A percentile compares a stretch with the other conserved stretches of the same genome.
These are phyloP conservation scores for Haplographium delicatum DNA, from an alignment of 495 filamentous ascomycete genomes.

Conservation along the genomic window DNA sequence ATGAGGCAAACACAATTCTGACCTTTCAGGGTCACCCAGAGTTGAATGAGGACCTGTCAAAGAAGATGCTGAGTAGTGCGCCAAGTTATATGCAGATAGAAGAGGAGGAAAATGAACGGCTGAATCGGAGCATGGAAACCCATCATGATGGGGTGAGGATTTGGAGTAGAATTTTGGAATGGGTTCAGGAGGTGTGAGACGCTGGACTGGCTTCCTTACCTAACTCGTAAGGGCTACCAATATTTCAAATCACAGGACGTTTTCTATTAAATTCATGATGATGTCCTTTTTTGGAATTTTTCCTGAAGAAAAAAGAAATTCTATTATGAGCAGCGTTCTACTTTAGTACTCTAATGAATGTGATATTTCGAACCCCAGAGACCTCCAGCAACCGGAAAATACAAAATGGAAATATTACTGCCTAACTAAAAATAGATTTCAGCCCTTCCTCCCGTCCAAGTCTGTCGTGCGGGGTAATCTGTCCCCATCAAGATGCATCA, in stretches of 20 bases:
- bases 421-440: no score
- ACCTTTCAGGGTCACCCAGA: conserved; percentile 48
- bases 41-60: conserved; percentile 38
- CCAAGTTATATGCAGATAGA: conserved; percentile 37
- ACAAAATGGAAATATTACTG: no score
- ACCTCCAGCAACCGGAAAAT: no score
- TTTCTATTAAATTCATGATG: background rate
- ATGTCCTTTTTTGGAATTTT: background rate
- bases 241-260: no score
- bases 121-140: conserved; percentile 21
- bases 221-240: no score
- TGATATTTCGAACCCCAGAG: no score
- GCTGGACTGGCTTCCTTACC: background rate
- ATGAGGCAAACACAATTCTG: conserved; percentile 35
- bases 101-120: conserved; percentile 19
- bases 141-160: conserved; percentile 34
- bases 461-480: no score
- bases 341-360: background rate
- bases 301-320: background rate
- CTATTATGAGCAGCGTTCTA: background rate
- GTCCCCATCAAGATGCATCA: no score
- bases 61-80: conserved; percentile 33
- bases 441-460: no score
- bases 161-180: conserved; percentile 38
- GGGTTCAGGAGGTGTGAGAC: conserved; percentile 29